Conservation (phyloP, 306 rosid species). For the Cotoneaster glaucophyllus region DNA sequence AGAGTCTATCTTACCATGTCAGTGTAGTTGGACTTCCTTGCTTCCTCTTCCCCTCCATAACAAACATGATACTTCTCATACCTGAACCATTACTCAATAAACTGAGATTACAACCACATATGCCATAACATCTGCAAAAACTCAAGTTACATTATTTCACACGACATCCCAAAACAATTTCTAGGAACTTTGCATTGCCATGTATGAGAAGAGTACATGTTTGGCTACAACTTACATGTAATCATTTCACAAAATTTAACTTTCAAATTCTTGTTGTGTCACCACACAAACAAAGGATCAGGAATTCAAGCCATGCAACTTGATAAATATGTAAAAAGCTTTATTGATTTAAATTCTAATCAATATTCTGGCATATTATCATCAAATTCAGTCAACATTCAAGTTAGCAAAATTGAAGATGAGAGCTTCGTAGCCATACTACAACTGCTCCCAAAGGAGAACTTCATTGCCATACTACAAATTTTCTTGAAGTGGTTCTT, state of each 20-base stretch:
- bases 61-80: slow-evolving; percentile 89
- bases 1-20: slow-evolving; percentile 71
- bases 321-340: not conserved
- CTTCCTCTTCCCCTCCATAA: slow-evolving; percentile 81
- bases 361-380: not conserved
- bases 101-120: slow-evolving; percentile 2
- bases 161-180: not conserved
- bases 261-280: not conserved
- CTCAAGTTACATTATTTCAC: not conserved
- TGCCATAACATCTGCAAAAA: not conserved
- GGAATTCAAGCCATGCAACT: not conserved
- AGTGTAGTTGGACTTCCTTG: slow-evolving; percentile 70
- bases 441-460: not conserved
- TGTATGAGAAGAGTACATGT: not conserved
- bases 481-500: not conserved
- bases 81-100: slow-evolving; percentile 40
- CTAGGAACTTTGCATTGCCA: not conserved
- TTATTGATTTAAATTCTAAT: not conserved
- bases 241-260: not conserved
- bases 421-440: not conserved
- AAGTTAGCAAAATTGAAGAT: not conserved
- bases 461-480: not conserved
- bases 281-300: not conserved
- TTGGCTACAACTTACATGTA: not conserved
- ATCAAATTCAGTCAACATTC: not conserved